phyloP scores from a whole-genome alignment of 176 grass and related monocot species.

The Cenchrus purpureus region DNA sequence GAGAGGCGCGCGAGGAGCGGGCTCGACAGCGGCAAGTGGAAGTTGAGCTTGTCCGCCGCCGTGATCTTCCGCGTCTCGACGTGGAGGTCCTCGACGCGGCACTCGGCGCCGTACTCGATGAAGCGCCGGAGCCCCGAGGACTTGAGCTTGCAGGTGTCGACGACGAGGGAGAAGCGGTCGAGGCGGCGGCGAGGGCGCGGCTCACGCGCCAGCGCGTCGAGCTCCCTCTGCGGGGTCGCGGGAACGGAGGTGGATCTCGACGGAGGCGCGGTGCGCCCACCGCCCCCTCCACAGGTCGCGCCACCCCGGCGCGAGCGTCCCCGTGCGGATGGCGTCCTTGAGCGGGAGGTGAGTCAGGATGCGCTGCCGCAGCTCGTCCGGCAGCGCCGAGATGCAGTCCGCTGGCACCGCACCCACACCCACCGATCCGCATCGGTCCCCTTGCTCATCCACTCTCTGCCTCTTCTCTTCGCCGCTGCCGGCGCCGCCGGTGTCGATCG shows the following conservation, averaged over 20 bases:
- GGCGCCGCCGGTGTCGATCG: neutral
- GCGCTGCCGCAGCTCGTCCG: constrained; percentile 46
- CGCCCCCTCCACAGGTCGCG: constrained; percentile 50
- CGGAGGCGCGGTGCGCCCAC: constrained; percentile 36
- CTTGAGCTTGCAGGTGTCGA: constrained; percentile 11
- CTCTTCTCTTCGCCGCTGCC: neutral
- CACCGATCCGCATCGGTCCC: neutral
- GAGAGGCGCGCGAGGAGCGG: constrained; percentile 48
- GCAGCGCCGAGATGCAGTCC: constrained; percentile 46
- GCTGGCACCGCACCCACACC: neutral
- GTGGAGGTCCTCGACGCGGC: constrained; percentile 52
- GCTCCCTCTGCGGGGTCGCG: neutral
- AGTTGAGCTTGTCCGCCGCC: neutral
- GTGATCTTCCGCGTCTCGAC: constrained; percentile 6
- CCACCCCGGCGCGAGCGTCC: constrained; percentile 43
- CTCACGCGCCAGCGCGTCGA: neutral
- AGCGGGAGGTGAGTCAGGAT: constrained; percentile 59
- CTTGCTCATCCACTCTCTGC: neutral
- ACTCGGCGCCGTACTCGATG: constrained; percentile 28
- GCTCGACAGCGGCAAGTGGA: constrained; percentile 38
- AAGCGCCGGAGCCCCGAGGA: constrained; percentile 29
- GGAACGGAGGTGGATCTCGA: constrained; percentile 33
- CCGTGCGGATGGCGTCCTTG: constrained; percentile 54
- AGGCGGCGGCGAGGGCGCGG: constrained; percentile 41
- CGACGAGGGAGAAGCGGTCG: constrained; percentile 42